Evolutionary conservation across 2,329 filamentous ascomycete genomes (phyloP), one percentile per base, ranked within the genome.

Genomic region (Cladobotryum mycophilum): DNA sequence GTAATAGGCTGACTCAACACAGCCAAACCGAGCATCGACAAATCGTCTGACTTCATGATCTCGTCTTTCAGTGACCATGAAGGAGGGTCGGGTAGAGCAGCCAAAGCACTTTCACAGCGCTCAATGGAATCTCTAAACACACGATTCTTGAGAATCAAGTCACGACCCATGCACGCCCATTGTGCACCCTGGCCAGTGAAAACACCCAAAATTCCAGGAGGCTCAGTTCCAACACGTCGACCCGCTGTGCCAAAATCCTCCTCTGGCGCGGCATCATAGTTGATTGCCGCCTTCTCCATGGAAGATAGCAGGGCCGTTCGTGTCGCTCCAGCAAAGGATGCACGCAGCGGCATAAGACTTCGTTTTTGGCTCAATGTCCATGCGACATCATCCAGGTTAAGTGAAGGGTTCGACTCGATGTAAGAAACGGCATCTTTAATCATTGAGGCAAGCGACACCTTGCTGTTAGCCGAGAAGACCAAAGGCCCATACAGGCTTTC

Each of bases 1-100:
- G 60, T 64, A 0, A 63, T 49, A 1, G 64, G 61, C 48, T 66
- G 64, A 1, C 62, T 60, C 13, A 64, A 44, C 14, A 59, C 61
- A 3, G 61, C 60, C 9, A 61, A 47, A n/a, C 55, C 30, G 5
- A 53, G 18, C 7, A 18, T 33, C 4, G 40, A 44, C 6, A 20
- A 18, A 4, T 15, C 11, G 2, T 20, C 13, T 1, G 36, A 38
- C 6, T 20, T 22, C 15, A 41, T 34, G n/a, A 53, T 13, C 30
- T 53, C 52, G 2, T 48, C 44, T 12, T 34, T 9, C 7, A 53
- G 37, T 13, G 30, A 41, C 48, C 48, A 53, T 18, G 22, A 6
- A 5, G 52, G 44, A 4, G 33, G 46, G 14, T 47, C 45, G 17
- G 38, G 49, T 20, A 52, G 45, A 11, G 25, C 25, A 2, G 36